Evolutionary conservation across 345 rosid genomes (phyloP), one percentile per base, ranked within the genome.

Genomic region (Noccaea bulbosa): DNA sequence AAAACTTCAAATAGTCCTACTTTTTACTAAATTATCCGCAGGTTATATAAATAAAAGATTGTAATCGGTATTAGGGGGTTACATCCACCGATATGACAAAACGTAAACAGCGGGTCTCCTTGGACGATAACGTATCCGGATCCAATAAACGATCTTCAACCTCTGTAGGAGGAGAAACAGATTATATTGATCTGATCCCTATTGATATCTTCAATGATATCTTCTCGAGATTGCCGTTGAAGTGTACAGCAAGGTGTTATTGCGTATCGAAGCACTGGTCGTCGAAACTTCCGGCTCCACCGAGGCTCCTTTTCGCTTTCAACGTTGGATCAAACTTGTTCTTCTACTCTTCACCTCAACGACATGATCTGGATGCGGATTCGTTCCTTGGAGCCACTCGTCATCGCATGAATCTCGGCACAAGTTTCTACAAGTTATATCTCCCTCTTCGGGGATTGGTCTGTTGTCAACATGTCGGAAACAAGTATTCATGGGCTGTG

Each of bases 261-360:
- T 24, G 59, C 2, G 49, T 65, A 38, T 38, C 70, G 11, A 65
- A 65, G 14, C 59, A 12, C 0, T 51, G 60, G 70, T 22, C 60
- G 0, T 65, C 70, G 3, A n/a, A 16, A 2, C 5, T 50, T 2
- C 1, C 11, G 40, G 40, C 40, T 37, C 9, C 40, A 37, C 40
- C 40, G 3, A 8, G 40, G 41, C 41, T 38, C 41, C 41, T 38
- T 38, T 38, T 38, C 41, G 41, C 41, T 11, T 9, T 38, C 41
- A 3, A 10, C 4, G 41, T 8, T 38, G 41, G 1, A 10, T 10
- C 5, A 38, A 5, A 5, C 0, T n/a, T 40, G 65, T 60, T 60
- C 38, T 24, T 62, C 24, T n/a, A 24, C 39, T n/a, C 54, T 32
- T 46, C 27, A 41, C 65, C 38, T 7, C 37, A 41, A 1, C 34